phyloP scores from a whole-genome alignment of 495 filamentous ascomycete genomes.

The Annulohypoxylon nitens region DNA sequence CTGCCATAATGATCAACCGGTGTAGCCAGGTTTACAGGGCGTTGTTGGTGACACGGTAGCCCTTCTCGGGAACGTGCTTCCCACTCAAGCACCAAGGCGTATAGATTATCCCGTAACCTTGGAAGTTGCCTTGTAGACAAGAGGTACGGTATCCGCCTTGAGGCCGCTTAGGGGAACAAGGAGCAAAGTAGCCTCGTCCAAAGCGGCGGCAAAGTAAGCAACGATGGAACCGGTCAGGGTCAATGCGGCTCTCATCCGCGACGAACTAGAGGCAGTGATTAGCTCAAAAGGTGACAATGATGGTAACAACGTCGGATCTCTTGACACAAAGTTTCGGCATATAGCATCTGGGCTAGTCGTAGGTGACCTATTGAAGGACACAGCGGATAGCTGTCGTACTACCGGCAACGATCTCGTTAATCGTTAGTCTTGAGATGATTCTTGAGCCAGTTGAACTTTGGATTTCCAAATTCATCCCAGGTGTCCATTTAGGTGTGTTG shows the following conservation, averaged over 20 bases:
- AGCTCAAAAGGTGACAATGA: conserved; percentile 23
- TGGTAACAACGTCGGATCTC: conserved; percentile 28
- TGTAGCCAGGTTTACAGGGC: conserved; percentile 23
- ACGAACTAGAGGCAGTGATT: conserved; percentile 24
- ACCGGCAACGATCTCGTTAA: conserved; percentile 21
- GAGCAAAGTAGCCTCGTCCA: conserved; percentile 18
- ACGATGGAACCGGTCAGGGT: background rate
- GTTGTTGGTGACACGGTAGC: conserved; percentile 36
- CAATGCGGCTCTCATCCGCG: conserved; percentile 36
- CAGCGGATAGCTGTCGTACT: conserved; percentile 13
- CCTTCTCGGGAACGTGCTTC: conserved; percentile 36
- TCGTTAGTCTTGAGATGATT: too few relatives aligned
- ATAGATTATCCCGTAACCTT: conserved; percentile 32
- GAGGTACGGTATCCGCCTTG: conserved; percentile 10
- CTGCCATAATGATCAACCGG: conserved; percentile 41
- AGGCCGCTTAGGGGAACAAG: conserved; percentile 22
- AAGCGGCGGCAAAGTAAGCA: conserved; percentile 13
- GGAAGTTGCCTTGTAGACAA: background rate
- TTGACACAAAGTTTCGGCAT: conserved; percentile 31
- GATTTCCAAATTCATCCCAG: conserved; percentile 21
- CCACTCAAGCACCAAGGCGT: conserved; percentile 25
- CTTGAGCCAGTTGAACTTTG: conserved; percentile 15
- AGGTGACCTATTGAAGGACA: conserved; percentile 19
- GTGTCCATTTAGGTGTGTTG: conserved; percentile 14
- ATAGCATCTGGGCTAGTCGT: conserved; percentile 9